Evolutionary conservation across 2,329 filamentous ascomycete species (phyloP), one percentile per base, ranked within the genome.

Genomic region (Calonectria hawksworthii): DNA sequence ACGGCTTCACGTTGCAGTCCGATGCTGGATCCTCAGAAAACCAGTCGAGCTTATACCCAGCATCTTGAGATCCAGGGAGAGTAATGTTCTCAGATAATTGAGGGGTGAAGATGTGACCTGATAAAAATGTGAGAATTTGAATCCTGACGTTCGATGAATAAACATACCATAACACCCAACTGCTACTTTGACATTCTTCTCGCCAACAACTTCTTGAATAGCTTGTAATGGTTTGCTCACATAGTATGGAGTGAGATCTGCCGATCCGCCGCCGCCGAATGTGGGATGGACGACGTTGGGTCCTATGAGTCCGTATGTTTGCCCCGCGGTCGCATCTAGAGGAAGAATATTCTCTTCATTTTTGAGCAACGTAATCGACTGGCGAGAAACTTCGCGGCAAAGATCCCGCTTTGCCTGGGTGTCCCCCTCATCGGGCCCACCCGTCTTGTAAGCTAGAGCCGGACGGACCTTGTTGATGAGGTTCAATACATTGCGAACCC

Each of bases 291-390:
- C 78, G 34, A 80, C 70, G 41, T 90, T 90, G 7, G 83, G 79
- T 0, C 83, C 81, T 32, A 84, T 80, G 2, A 83, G 65, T 0
- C 76, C 77, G 10, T 79, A 86, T 9, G 90, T 84, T 7, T 86
- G 74, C 30, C 51, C 75, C 36, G 72, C 76, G 0, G 65, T 54
- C 7, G 76, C 50, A 14, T 80, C 28, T 6, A 75, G 30, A 0
- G 74, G 74, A 1, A 75, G 56, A 2, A 51, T 14, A 0, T 38
- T 44, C 14, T 47, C 30, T 10, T 74, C 64, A 23, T 81, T 78
- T 70, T 80, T 80, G 8, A 79, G 70, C 1, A 76, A 73, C 9
- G 74, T 75, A n/a, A 93, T 90, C 1, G 90, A 91, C 71, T 93
- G 89, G 0, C 88, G 87, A 4, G 91, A 70, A 21, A 68, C 68